phyloP scores from a whole-genome alignment of 345 rosid species.

The Psidium friedrichsthalianum region DNA sequence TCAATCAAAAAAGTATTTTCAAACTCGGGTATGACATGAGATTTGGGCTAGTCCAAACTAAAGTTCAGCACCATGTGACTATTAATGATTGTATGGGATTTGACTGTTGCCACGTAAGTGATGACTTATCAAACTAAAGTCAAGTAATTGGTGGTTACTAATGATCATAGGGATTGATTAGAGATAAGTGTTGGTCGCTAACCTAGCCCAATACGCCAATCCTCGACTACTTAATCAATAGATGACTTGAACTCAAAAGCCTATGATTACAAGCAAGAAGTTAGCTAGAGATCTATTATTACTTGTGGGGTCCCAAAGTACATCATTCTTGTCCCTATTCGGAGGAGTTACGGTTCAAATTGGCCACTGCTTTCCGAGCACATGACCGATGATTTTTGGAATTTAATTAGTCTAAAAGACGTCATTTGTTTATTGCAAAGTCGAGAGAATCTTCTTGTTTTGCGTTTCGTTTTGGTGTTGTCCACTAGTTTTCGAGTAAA shows the following conservation, averaged over 20 bases:
- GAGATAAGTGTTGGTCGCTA: background rate
- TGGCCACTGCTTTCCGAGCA: background rate
- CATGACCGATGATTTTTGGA: background rate
- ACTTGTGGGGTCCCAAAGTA: background rate
- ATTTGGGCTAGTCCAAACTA: background rate
- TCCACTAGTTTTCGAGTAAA: background rate
- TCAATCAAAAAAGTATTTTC: background rate
- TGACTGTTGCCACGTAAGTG: background rate
- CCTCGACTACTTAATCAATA: background rate
- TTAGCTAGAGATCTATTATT: background rate
- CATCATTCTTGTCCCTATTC: background rate
- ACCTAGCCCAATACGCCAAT: background rate
- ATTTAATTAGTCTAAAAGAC: background rate
- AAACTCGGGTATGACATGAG: background rate
- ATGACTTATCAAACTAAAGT: background rate
- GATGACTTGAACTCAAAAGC: background rate
- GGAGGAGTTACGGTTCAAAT: background rate
- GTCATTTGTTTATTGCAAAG: background rate
- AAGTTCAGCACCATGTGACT: background rate
- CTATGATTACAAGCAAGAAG: background rate
- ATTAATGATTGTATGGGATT: background rate
- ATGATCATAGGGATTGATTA: background rate
- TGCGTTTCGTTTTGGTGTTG: background rate
- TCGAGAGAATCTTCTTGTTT: background rate
- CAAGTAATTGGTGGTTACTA: background rate